These are phyloP conservation scores for Penicillium egyptiacum DNA, from an alignment of 495 filamentous ascomycete species.

Conservation along the genomic window DNA sequence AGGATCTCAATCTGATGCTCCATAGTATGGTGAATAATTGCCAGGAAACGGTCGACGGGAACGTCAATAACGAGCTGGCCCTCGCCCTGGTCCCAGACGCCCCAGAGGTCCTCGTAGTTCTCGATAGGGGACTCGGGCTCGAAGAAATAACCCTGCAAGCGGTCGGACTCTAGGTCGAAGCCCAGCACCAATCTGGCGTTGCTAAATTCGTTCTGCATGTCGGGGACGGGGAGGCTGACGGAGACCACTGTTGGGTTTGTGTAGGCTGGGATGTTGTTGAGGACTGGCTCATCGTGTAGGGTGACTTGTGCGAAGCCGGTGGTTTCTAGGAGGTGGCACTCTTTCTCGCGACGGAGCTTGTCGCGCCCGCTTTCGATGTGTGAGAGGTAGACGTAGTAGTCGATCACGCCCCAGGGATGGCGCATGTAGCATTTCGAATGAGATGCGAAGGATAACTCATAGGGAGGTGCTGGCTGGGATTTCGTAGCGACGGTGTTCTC, in stretches of 20 bases:
- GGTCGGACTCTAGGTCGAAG: constrained; percentile 26
- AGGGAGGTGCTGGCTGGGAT: neutral
- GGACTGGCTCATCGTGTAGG: constrained; percentile 23
- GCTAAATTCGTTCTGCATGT: constrained; percentile 12
- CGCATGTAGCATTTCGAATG: neutral
- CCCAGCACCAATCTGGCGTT: constrained; percentile 32
- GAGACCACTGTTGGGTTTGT: constrained; percentile 28
- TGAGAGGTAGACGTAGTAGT: constrained; percentile 39
- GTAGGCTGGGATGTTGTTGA: constrained; percentile 11
- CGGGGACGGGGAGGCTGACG: constrained; percentile 29
- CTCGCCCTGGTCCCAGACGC: constrained; percentile 35
- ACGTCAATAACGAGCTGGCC: constrained; percentile 25
- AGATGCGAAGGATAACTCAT: neutral
- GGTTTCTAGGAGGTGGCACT: constrained; percentile 28
- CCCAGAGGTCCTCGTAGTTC: constrained; percentile 25
- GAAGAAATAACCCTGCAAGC: constrained; percentile 34
- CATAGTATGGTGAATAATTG: constrained; percentile 14
- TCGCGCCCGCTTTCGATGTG: constrained; percentile 25
- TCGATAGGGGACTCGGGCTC: constrained; percentile 25
- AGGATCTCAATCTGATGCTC: constrained; percentile 9
- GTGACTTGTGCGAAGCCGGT: constrained; percentile 26
- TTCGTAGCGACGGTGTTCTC: neutral
- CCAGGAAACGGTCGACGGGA: constrained; percentile 12
- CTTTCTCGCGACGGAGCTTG: constrained; percentile 12
- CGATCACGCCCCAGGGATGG: constrained; percentile 37